A percentile compares a stretch with the other conserved stretches of the same genome.
phyloP scores from a whole-genome alignment of 768 basidiomycete species.

The Leccinum obscurum region DNA sequence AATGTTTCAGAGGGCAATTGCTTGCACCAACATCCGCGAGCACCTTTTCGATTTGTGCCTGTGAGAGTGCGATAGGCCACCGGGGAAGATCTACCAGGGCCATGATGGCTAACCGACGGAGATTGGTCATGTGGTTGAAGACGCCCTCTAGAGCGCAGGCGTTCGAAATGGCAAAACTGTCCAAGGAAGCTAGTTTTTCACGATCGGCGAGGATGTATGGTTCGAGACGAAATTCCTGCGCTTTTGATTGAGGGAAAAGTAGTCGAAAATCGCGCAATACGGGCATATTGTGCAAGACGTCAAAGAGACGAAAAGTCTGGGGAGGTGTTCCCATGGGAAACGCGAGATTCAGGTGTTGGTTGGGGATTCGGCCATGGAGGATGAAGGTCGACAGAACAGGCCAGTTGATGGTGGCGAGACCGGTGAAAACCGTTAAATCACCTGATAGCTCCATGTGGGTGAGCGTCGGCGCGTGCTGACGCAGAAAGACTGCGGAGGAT shows the following conservation, averaged over 20 bases:
- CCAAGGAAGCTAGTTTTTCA: slow-evolving; percentile 33
- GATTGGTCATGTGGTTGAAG: slow-evolving; percentile 31
- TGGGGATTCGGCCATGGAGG: slow-evolving; percentile 33
- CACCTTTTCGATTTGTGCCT: slow-evolving; percentile 33
- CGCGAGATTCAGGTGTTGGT: slow-evolving; percentile 8
- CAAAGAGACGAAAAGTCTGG: slow-evolving; percentile 24
- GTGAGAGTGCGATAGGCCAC: slow-evolving; percentile 37
- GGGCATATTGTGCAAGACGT: slow-evolving; percentile 33
- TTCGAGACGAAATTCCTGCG: slow-evolving; percentile 30
- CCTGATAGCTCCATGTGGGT: slow-evolving; percentile 35
- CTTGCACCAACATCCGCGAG: slow-evolving; percentile 32
- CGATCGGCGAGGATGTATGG: slow-evolving; percentile 19
- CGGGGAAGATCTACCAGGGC: slow-evolving; percentile 37
- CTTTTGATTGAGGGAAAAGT: slow-evolving; percentile 31
- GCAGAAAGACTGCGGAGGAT: slow-evolving; percentile 31
- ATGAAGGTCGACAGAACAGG: slow-evolving; percentile 30
- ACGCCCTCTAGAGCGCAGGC: slow-evolving; percentile 33
- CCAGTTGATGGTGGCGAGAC: slow-evolving; percentile 33
- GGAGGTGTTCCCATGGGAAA: slow-evolving; percentile 17
- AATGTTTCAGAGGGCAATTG: slow-evolving; percentile 33
- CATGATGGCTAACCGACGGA: slow-evolving; percentile 32
- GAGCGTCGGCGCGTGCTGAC: slow-evolving; percentile 30
- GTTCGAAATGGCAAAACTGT: slow-evolving; percentile 38
- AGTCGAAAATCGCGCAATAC: slow-evolving; percentile 31
- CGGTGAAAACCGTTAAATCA: slow-evolving; percentile 27